Percentiles rank a stretch among this genome's conserved stretches.
These are phyloP conservation scores for Cryptosporidium xiaoi DNA, from an alignment of 169 alveolate species.

Conservation along the genomic window DNA sequence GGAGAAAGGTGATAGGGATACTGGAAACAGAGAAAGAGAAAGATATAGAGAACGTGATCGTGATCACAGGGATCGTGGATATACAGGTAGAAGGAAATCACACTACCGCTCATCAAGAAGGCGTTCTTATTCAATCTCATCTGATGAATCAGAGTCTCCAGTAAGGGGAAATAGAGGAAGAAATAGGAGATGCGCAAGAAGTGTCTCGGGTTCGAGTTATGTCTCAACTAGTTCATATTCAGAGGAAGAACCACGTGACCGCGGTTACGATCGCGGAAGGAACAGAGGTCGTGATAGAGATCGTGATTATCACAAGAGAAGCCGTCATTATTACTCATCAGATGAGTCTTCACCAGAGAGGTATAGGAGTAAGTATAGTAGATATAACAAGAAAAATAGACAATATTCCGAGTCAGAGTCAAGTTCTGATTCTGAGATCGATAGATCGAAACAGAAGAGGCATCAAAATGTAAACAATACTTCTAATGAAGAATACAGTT, in stretches of 20 bases:
- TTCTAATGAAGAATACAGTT: constrained; percentile 11
- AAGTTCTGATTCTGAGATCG: constrained; percentile 11
- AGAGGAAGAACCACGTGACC: constrained; percentile 20
- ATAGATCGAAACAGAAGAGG: constrained; percentile 6
- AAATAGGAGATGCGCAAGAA: constrained; percentile 30
- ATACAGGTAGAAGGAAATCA: constrained; percentile 4
- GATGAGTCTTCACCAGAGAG: constrained; percentile 73
- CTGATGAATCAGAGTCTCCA: constrained; percentile 47
- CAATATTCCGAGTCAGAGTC: constrained; percentile 60
- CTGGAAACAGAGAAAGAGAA: constrained; percentile 8
- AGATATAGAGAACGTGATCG: constrained; percentile 36
- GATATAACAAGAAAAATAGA: constrained; percentile 22
- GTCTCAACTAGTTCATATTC: constrained; percentile 5
- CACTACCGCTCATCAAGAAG: constrained; percentile 33
- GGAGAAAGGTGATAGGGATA: neutral
- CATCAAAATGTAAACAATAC: constrained; percentile 6
- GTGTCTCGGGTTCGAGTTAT: constrained; percentile 46
- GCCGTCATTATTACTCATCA: constrained; percentile 25
- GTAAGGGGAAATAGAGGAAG: constrained; percentile 39
- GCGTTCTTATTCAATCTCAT: constrained; percentile 62
- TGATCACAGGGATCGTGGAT: constrained; percentile 12
- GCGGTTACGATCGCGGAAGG: constrained; percentile 1
- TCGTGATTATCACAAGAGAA: constrained; percentile 29
- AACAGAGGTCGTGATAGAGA: constrained; percentile 39
- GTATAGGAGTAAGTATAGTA: constrained; percentile 14